Evolutionary conservation across 805 yeast species (phyloP), one percentile per base, ranked within the genome.

Genomic region (Ogataea populi-albae): DNA sequence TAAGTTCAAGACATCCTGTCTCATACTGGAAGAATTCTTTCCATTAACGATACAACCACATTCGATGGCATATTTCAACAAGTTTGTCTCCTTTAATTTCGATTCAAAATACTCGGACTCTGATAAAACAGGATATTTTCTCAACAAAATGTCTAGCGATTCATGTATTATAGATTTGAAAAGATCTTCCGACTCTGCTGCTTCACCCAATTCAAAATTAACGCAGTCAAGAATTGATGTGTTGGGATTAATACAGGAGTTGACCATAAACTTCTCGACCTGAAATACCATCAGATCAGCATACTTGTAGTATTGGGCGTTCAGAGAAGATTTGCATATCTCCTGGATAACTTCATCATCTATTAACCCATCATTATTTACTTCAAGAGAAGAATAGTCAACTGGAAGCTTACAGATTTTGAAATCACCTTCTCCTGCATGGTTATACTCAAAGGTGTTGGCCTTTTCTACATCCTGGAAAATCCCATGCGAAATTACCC

Each of bases 401-500:
- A 57, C 61, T 5, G 88, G 87, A 5, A 81, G 52, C 36, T 65
- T 63, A 1, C 89, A 73, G 18, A 86, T 54, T 43, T 73, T 68
- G 37, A 88, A 58, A 27, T 70, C 71, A 0, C 91, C 95, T 23
- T 57, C 54, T 0, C 93, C 94, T n/a, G 84, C 89, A 60, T 83
- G 94, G 22, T 66, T 66, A 42, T 67, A 75, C 11, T 61, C 62
- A 46, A 64, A 75, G 1, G 68, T 68, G 12, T 62, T 43, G 1
- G 25, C 23, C 15, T 52, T 34, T 3, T 33, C 45, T 0, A 30
- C 16, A 17, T 49, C 48, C 24, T 77, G 75, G 59, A 73, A 82
- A 1, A 82, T 86, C 9, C 96, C 98, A 57, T 91, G 97, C 3
- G 85, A 75, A 28, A 83, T 82, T 17, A 89, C 79, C 35, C 89